Conservation (phyloP, 2,329 filamentous ascomycete species). For the Didymella segeticola region DNA sequence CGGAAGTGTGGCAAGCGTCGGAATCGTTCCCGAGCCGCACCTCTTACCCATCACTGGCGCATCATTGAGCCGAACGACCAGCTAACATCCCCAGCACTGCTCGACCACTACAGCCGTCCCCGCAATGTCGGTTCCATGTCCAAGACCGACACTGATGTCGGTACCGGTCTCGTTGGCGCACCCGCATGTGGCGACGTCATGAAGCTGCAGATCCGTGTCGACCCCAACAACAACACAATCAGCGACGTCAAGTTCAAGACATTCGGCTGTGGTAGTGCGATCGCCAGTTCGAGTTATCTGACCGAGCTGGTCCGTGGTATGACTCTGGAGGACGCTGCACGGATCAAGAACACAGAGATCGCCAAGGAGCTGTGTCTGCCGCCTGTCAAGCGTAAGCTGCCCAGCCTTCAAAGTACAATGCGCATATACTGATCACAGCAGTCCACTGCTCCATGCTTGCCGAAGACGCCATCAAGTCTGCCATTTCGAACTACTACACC, state of each 20-base stretch:
- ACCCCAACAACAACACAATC: slow-evolving; percentile 86
- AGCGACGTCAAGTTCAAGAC: slow-evolving; percentile 98
- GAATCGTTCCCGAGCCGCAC: slow-evolving; percentile 12
- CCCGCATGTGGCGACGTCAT: slow-evolving; percentile 92
- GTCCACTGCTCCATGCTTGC: slow-evolving; percentile 93
- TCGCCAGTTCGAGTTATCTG: slow-evolving; percentile 92
- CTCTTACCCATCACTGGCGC: slow-evolving; percentile 1
- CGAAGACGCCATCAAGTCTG: slow-evolving; percentile 91
- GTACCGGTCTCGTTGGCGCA: slow-evolving; percentile 89
- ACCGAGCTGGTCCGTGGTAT: slow-evolving; percentile 95
- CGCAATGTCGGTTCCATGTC: slow-evolving; percentile 80
- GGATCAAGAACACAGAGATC: slow-evolving; percentile 97
- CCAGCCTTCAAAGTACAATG: background rate
- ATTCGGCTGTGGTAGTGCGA: slow-evolving; percentile 92
- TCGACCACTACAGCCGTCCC: slow-evolving; percentile 83
- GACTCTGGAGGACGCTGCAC: slow-evolving; percentile 90
- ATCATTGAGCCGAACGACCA: slow-evolving; percentile 25
- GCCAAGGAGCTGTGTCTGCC: slow-evolving; percentile 92
- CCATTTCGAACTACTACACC: slow-evolving; percentile 88
- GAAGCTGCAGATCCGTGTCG: slow-evolving; percentile 92
- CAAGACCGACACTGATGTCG: slow-evolving; percentile 82
- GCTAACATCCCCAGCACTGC: slow-evolving; percentile 57
- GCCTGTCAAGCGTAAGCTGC: slow-evolving; percentile 78
- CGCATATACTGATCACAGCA: slow-evolving; percentile 40
- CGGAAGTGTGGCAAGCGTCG: slow-evolving; percentile 21